Conservation (phyloP, 2,329 filamentous ascomycete genomes). For the Nemania sp. region DNA sequence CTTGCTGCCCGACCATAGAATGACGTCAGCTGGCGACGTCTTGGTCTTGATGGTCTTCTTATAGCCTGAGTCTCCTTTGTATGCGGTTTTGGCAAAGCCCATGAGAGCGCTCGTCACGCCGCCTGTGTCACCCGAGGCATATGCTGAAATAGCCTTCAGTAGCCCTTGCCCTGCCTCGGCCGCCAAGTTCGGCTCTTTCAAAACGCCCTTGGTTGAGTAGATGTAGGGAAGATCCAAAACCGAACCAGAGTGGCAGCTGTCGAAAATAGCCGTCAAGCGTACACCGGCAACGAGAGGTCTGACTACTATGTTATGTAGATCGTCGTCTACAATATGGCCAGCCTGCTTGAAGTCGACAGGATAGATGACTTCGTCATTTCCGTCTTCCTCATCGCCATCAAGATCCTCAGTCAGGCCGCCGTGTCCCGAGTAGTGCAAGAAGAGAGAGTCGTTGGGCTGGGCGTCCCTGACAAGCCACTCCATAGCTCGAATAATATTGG, state of each 20-base stretch:
- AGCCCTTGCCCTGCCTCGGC: slow-evolving; percentile 69
- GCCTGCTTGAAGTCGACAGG: slow-evolving; percentile 78
- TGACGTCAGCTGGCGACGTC: slow-evolving; percentile 90
- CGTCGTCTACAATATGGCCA: slow-evolving; percentile 83
- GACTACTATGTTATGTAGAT: slow-evolving; percentile 77
- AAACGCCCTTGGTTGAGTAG: slow-evolving; percentile 69
- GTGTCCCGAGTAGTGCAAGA: slow-evolving; percentile 65
- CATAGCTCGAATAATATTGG: slow-evolving; percentile 75
- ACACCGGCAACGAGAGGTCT: slow-evolving; percentile 59
- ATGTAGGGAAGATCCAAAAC: slow-evolving; percentile 69
- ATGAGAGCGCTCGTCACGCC: slow-evolving; percentile 81
- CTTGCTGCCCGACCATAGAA: slow-evolving; percentile 98
- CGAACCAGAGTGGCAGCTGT: slow-evolving; percentile 69
- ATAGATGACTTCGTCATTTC: slow-evolving; percentile 83
- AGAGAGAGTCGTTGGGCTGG: slow-evolving; percentile 73
- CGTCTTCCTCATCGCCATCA: slow-evolving; percentile 80
- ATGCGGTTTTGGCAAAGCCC: slow-evolving; percentile 87
- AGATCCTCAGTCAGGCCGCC: slow-evolving; percentile 80
- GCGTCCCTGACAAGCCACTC: slow-evolving; percentile 74
- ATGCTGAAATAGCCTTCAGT: slow-evolving; percentile 61
- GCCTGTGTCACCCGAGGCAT: slow-evolving; percentile 73
- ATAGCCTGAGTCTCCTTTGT: slow-evolving; percentile 78
- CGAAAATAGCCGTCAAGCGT: slow-evolving; percentile 64
- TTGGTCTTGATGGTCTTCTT: slow-evolving; percentile 83
- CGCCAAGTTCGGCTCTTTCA: slow-evolving; percentile 70